Evolutionary conservation across 78 protist genomes (phyloP).

Genomic region (slime mould (Dictyostelium discoideum)): DNA sequence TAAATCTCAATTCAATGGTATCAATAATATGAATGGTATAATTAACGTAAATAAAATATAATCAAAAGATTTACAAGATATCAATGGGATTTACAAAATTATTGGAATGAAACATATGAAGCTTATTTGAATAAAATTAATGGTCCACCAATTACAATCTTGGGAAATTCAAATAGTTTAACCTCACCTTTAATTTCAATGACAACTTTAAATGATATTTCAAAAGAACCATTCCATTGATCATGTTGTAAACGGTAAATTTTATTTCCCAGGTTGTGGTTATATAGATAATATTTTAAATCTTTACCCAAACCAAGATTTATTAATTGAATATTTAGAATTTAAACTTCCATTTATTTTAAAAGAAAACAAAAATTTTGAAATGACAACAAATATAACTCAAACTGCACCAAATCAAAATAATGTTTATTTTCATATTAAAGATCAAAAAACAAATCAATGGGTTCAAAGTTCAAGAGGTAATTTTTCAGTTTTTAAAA

Average conservation of each 20-base stretch:
- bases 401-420: not conserved
- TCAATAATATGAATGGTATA: not conserved
- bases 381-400: not conserved
- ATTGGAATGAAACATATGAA: not conserved
- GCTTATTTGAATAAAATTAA: not conserved
- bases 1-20: not conserved
- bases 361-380: not conserved
- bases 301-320: not conserved
- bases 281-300: conserved; percentile 18
- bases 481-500: not conserved
- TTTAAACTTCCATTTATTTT: conserved; percentile 14
- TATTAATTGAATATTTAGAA: not conserved
- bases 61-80: not conserved
- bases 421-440: not conserved
- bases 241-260: not conserved
- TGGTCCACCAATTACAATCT: not conserved
- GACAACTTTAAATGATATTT: not conserved
- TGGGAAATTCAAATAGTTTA: not conserved
- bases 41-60: not conserved
- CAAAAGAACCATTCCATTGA: not conserved
- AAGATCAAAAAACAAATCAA: not conserved
- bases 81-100: conserved; percentile 13
- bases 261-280: conserved; percentile 35
- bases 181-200: not conserved
- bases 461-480: not conserved